Evolutionary conservation across 345 rosid species (phyloP).

Genomic region (Populus deltoides): DNA sequence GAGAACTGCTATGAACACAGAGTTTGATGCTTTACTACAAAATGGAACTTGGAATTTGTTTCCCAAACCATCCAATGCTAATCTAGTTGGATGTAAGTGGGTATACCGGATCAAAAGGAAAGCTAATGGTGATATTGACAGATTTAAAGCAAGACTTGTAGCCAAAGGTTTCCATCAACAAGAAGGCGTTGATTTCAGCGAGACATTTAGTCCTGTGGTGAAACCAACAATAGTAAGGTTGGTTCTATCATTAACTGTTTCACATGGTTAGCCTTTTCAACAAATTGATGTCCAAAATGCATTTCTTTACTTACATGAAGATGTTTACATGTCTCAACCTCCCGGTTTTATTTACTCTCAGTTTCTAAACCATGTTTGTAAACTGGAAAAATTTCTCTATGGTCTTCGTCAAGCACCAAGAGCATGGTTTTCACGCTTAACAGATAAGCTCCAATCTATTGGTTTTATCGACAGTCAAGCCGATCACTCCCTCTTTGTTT

Average conservation of each 20-base stretch:
- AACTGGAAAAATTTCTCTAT: not conserved
- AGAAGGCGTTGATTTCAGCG: not conserved
- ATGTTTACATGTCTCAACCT: not conserved
- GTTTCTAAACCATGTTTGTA: not conserved
- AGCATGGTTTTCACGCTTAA: not conserved
- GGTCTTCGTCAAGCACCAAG: not conserved
- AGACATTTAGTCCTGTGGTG: not conserved
- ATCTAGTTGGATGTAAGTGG: not conserved
- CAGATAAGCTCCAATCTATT: fast-evolving
- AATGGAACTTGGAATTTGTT: not conserved
- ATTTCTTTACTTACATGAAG: not conserved
- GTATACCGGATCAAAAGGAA: too few species aligned
- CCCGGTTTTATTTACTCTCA: not conserved
- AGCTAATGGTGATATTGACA: not conserved
- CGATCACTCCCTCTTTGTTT: not conserved
- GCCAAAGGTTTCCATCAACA: not conserved
- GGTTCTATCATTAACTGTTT: not conserved
- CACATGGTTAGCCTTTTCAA: not conserved
- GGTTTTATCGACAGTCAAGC: not conserved
- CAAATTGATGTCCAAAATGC: not conserved
- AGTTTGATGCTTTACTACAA: fast-evolving
- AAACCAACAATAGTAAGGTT: not conserved
- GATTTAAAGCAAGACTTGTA: not conserved
- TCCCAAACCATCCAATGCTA: fast-evolving
- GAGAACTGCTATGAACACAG: too few species aligned